phyloP scores from a whole-genome alignment of 2,329 filamentous ascomycete species.

The Fusarium compactum region DNA sequence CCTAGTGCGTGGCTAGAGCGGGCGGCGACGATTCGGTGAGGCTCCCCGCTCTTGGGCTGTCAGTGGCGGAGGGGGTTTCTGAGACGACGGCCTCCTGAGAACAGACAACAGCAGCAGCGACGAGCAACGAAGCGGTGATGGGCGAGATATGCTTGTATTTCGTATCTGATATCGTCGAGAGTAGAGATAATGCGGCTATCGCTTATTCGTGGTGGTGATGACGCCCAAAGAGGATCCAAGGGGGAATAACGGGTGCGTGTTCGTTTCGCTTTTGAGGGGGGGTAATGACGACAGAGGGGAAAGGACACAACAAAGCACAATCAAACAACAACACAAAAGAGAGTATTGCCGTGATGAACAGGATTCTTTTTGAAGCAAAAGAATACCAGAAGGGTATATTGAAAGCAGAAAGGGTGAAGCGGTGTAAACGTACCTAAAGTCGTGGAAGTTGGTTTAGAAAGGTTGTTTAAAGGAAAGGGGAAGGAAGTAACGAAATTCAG shows the following conservation, averaged over 20 bases:
- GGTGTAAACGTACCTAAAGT: conserved; percentile 41
- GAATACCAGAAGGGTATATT: conserved; percentile 7
- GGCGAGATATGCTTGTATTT: conserved; percentile 9
- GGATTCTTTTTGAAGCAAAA: conserved; percentile 3
- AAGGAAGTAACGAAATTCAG: conserved; percentile 40
- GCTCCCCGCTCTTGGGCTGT: conserved; percentile 48
- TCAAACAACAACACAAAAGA: conserved; percentile 23
- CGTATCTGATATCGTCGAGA: conserved; percentile 27
- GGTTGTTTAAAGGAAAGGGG: conserved; percentile 31
- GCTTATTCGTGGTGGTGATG: conserved; percentile 34
- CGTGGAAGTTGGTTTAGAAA: conserved; percentile 27
- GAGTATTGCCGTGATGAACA: conserved; percentile 21
- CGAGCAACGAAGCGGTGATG: conserved; percentile 8
- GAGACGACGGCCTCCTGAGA: conserved; percentile 35
- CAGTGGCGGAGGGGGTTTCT: conserved; percentile 47
- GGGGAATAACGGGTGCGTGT: conserved; percentile 41
- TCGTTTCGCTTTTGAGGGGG: conserved; percentile 43
- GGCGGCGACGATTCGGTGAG: conserved; percentile 47
- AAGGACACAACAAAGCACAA: conserved; percentile 45
- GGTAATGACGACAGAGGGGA: conserved; percentile 58
- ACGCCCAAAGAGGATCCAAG: conserved; percentile 21
- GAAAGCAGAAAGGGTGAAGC: conserved; percentile 8
- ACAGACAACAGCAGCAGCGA: conserved; percentile 24
- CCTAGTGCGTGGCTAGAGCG: conserved; percentile 44
- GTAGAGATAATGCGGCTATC: conserved; percentile 21